Percentiles rank a stretch among this genome's conserved stretches.
Conservation (phyloP, 2,329 filamentous ascomycete species). For the Pyricularia pennisetigena region DNA sequence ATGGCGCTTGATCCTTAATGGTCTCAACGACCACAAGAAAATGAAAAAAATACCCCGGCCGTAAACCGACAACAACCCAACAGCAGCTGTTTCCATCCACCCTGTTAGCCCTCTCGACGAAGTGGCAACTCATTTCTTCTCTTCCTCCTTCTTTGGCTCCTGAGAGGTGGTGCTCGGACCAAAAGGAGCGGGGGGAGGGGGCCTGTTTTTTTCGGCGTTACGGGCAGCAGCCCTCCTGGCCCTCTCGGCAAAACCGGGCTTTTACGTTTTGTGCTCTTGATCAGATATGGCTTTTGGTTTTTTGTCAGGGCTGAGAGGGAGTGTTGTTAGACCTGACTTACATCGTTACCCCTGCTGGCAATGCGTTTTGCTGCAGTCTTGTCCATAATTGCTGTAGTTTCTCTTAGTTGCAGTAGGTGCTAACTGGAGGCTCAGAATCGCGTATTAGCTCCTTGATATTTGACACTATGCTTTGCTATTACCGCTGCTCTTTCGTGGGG, state of each 20-base stretch:
- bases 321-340: slow-evolving; percentile 20
- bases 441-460: not conserved
- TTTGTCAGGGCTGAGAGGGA: slow-evolving; percentile 28
- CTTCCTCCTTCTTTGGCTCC: not conserved
- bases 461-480: not conserved
- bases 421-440: not conserved
- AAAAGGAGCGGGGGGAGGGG: not conserved
- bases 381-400: not conserved
- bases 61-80: not conserved
- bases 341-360: not conserved
- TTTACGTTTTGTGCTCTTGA: not conserved
- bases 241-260: not conserved
- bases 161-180: not conserved
- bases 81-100: not conserved
- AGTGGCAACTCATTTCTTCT: not conserved
- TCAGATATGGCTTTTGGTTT: not conserved
- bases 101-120: too few relatives aligned
- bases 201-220: not conserved
- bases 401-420: not conserved
- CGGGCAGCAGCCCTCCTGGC: not conserved
- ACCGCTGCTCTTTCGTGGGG: too few relatives aligned
- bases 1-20: too few relatives aligned
- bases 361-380: not conserved
- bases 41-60: too few relatives aligned
- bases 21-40: too few relatives aligned